These are phyloP conservation scores for Xylariaceae sp. DNA, from an alignment of 2,329 filamentous ascomycete genomes.

Conservation along the genomic window DNA sequence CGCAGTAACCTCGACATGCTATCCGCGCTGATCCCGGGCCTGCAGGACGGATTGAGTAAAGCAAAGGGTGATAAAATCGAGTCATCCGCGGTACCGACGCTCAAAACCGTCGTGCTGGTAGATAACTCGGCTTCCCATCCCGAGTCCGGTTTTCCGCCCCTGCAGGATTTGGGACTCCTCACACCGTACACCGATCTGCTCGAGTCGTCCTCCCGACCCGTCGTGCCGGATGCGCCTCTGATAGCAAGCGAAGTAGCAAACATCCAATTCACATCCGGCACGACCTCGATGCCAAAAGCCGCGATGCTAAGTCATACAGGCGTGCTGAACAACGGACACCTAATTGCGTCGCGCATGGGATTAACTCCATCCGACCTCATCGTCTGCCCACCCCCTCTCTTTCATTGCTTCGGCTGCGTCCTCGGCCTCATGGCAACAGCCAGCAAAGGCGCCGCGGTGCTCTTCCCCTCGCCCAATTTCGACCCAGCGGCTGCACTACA, in stretches of 20 bases:
- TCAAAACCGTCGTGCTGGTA: slow-evolving; percentile 68
- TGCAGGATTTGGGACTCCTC: slow-evolving; percentile 36
- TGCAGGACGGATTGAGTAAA: slow-evolving; percentile 16
- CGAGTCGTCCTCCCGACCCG: slow-evolving; percentile 27
- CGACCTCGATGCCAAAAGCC: slow-evolving; percentile 84
- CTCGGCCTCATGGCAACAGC: slow-evolving; percentile 95
- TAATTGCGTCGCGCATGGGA: slow-evolving; percentile 81
- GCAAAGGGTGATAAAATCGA: slow-evolving; percentile 29
- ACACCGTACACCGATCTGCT: slow-evolving; percentile 43
- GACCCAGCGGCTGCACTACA: slow-evolving; percentile 66
- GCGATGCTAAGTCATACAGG: slow-evolving; percentile 78
- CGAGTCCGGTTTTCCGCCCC: slow-evolving; percentile 39
- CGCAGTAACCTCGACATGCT: slow-evolving; percentile 49
- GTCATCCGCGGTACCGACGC: slow-evolving; percentile 55
- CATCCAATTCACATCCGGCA: slow-evolving; percentile 97
- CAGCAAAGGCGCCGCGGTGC: slow-evolving; percentile 69
- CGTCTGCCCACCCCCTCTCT: slow-evolving; percentile 80
- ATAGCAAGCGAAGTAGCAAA: slow-evolving; percentile 71
- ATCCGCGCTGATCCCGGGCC: slow-evolving; percentile 37
- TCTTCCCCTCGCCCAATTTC: slow-evolving; percentile 85
- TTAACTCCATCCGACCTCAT: slow-evolving; percentile 68
- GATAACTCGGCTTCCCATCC: slow-evolving; percentile 62
- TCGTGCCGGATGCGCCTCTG: slow-evolving; percentile 45
- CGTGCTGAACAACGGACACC: slow-evolving; percentile 88
- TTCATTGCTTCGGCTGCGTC: slow-evolving; percentile 86